Conservation (phyloP, 768 basidiomycete genomes). For the Pulveroboletus frians region DNA sequence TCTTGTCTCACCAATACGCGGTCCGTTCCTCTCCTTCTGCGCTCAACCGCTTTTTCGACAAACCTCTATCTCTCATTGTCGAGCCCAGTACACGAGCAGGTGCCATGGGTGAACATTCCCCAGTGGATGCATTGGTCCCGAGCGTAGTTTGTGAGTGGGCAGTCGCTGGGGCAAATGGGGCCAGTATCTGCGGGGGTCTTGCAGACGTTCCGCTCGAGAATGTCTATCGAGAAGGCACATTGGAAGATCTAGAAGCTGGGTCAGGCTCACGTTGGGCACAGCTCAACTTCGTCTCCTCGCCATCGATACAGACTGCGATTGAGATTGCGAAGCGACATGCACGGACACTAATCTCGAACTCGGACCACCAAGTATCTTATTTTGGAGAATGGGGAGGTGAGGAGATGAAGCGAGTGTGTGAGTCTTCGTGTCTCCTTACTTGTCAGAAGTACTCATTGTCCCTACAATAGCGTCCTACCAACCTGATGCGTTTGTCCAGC, state of each 20-base stretch:
- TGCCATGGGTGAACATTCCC: slow-evolving; percentile 86
- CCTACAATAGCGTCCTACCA: slow-evolving; percentile 41
- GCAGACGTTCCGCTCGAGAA: slow-evolving; percentile 30
- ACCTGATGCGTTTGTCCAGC: slow-evolving; percentile 86
- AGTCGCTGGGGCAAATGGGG: slow-evolving; percentile 35
- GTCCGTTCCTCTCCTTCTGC: slow-evolving; percentile 62
- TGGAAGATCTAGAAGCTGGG: slow-evolving; percentile 8
- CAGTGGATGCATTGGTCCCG: slow-evolving; percentile 85
- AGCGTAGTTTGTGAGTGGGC: slow-evolving; percentile 83
- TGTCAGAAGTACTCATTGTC: not conserved
- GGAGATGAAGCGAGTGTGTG: slow-evolving; percentile 79
- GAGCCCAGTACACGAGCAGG: slow-evolving; percentile 83
- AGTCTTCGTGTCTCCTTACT: slow-evolving; percentile 16
- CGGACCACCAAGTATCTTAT: slow-evolving; percentile 79
- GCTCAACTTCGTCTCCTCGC: slow-evolving; percentile 73
- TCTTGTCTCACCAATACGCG: slow-evolving; percentile 74
- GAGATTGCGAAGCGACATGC: slow-evolving; percentile 54
- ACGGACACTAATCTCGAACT: slow-evolving; percentile 58
- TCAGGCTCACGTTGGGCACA: slow-evolving; percentile 45
- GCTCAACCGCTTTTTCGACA: slow-evolving; percentile 88
- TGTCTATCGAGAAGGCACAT: not conserved
- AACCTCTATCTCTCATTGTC: slow-evolving; percentile 74
- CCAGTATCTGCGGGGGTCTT: slow-evolving; percentile 44
- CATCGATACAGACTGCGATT: slow-evolving; percentile 51
- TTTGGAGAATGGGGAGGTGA: slow-evolving; percentile 79